These are phyloP conservation scores for Ophiostoma sp. DNA, from an alignment of 2,329 filamentous ascomycete species.

Conservation along the genomic window DNA sequence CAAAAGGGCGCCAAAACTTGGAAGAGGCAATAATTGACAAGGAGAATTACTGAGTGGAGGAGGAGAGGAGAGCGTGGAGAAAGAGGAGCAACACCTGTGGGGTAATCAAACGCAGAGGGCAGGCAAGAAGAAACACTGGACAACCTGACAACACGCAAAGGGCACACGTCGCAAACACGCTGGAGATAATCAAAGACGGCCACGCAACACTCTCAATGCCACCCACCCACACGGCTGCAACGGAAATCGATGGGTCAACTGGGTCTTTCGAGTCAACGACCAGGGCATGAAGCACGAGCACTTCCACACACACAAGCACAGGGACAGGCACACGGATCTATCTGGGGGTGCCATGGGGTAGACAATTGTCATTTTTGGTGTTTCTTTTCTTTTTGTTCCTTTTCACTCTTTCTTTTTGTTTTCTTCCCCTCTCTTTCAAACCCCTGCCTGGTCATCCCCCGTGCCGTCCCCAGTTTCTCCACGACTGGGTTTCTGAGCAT, in stretches of 20 bases:
- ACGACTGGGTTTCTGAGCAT: conserved; percentile 14
- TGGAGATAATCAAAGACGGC: background rate
- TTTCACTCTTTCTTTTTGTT: background rate
- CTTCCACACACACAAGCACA: too few relatives aligned
- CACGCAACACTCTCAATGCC: background rate
- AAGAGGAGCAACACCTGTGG: background rate
- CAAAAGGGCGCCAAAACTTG: background rate
- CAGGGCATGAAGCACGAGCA: background rate
- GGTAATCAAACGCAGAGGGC: background rate
- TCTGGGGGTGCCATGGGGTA: conserved; percentile 2
- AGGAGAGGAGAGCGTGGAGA: background rate
- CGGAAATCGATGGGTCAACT: background rate
- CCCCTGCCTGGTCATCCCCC: background rate
- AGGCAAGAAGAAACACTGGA: background rate
- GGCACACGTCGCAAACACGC: too few relatives aligned
- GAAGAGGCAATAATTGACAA: background rate
- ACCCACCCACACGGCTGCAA: background rate
- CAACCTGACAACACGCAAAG: background rate
- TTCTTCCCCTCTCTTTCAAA: background rate
- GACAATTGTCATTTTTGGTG: background rate
- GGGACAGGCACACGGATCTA: background rate
- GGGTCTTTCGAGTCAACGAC: background rate
- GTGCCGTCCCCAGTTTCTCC: background rate
- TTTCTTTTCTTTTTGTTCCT: background rate
- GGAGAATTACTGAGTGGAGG: background rate